A percentile compares a stretch with the other conserved stretches of the same genome.
Conservation (phyloP, 768 basidiomycete genomes). For the Plicaturopsis crispa region DNA sequence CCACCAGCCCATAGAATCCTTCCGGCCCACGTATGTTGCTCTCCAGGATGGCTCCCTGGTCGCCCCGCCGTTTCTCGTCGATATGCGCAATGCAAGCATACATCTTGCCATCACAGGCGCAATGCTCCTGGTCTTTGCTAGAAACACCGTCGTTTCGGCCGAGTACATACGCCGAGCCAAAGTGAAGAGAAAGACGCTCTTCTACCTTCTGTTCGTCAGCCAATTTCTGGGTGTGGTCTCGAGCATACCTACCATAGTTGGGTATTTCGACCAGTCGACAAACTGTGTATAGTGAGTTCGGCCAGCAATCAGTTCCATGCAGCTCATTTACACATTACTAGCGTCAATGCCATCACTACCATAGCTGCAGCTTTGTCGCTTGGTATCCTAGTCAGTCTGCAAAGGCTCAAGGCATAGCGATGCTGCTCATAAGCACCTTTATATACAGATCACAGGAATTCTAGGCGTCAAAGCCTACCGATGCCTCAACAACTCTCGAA, state of each 20-base stretch:
- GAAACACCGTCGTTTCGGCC: slow-evolving; percentile 43
- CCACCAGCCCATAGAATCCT: slow-evolving; percentile 30
- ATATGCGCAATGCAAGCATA: slow-evolving; percentile 31
- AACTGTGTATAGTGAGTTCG: slow-evolving; percentile 41
- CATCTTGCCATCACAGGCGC: slow-evolving; percentile 41
- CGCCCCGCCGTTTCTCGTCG: slow-evolving; percentile 35
- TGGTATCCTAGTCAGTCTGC: slow-evolving; percentile 28
- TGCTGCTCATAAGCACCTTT: neutral
- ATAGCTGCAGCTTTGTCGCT: slow-evolving; percentile 28
- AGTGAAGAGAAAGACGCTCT: slow-evolving; percentile 51
- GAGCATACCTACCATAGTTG: slow-evolving; percentile 34
- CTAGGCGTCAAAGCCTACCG: slow-evolving; percentile 61
- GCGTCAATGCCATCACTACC: slow-evolving; percentile 30
- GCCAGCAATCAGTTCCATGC: neutral
- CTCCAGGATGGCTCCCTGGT: slow-evolving; percentile 55
- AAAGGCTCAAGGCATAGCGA: too few species aligned
- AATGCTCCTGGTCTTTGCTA: slow-evolving; percentile 40
- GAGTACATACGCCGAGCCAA: slow-evolving; percentile 47
- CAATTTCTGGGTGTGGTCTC: slow-evolving; percentile 44
- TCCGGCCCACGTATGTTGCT: slow-evolving; percentile 38
- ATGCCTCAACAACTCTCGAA: slow-evolving; percentile 52
- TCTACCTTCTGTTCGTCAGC: slow-evolving; percentile 47
- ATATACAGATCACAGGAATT: slow-evolving; percentile 47
- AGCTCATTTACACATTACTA: slow-evolving; percentile 11
- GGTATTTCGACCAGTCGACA: slow-evolving; percentile 32